Evolutionary conservation across 345 rosid genomes (phyloP), one percentile per base, ranked within the genome.

Genomic region (Acer yangbiense): DNA sequence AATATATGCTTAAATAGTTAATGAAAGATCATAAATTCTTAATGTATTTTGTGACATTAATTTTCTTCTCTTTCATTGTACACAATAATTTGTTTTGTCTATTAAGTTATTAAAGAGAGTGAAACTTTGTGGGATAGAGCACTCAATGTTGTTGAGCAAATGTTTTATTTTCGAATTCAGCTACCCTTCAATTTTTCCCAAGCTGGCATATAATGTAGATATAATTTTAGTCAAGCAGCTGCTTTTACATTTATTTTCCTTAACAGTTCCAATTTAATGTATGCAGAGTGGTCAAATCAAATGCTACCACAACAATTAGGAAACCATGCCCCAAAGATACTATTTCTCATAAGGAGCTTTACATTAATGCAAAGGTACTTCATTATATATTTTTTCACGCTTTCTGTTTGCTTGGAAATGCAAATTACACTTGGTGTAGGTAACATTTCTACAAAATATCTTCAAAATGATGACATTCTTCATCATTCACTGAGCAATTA

Each of bases 281-380:
- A 52, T 85, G 80, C 90, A 92, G 97, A 54, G 80, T 76, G 84
- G 86, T 80, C 57, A 79, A 77, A 55, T 35, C 82, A 73, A 73
- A 72, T 66, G 74, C 69, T 25, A 70, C 57, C 9, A 58, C 74
- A 50, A 77, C 87, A 67, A 73, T 92, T 73, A 69, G 77, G 29
- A 94, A 94, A 81, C 97, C 98, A 60, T 81, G 89, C 46, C 83
- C 92, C 16, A 76, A 81, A 83, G 96, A 91, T 72, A 73, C 80
- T 18, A 72, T 87, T 71, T 71, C 60, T 79, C 44, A 68, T 5
- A 94, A 91, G 86, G 98, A 94, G 86, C 93, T 87, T 79, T 94
- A 86, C 83, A 90, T 92, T 80, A 86, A 90, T 0, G 85, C 84
- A n/a, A 94, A 94, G 96, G 98, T 94, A 91, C 54, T 41, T 4